Conservation (phyloP, 2,329 filamentous ascomycete genomes). For the Penicillium sp. region DNA sequence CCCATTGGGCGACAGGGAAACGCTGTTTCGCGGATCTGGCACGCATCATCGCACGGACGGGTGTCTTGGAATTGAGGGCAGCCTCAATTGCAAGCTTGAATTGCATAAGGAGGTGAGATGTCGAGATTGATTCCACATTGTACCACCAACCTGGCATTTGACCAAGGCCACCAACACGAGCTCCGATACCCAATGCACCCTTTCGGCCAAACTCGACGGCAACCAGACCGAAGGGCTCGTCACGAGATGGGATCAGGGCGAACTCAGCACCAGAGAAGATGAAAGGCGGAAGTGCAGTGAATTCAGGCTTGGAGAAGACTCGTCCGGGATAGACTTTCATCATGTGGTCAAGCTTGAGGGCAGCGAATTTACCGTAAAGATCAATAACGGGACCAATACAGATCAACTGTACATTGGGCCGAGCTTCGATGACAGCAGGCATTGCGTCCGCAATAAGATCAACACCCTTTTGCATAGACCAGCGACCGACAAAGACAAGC, state of each 20-base stretch:
- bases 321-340: constrained; percentile 66
- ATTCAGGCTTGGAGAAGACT: constrained; percentile 67
- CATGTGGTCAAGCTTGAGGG: constrained; percentile 62
- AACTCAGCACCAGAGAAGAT: constrained; percentile 69
- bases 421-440: constrained; percentile 61
- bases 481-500: constrained; percentile 67
- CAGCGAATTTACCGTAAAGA: constrained; percentile 67
- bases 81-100: constrained; percentile 64
- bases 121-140: constrained; percentile 65
- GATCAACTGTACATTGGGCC: constrained; percentile 62
- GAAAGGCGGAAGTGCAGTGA: constrained; percentile 64
- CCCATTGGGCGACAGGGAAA: constrained; percentile 68
- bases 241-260: constrained; percentile 66
- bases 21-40: constrained; percentile 64
- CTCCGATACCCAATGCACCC: constrained; percentile 66
- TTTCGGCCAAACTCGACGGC: constrained; percentile 69
- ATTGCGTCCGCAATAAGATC: constrained; percentile 69
- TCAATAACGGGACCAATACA: constrained; percentile 67
- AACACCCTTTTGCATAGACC: constrained; percentile 68
- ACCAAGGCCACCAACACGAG: constrained; percentile 64
- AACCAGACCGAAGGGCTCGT: constrained; percentile 68
- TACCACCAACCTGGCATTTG: constrained; percentile 73
- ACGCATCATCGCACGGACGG: constrained; percentile 62
- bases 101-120: constrained; percentile 62
- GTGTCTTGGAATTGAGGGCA: constrained; percentile 58